Evolutionary conservation across 1,284 basidiomycete species (phyloP).

Genomic region (Marasmius tenuissimus): DNA sequence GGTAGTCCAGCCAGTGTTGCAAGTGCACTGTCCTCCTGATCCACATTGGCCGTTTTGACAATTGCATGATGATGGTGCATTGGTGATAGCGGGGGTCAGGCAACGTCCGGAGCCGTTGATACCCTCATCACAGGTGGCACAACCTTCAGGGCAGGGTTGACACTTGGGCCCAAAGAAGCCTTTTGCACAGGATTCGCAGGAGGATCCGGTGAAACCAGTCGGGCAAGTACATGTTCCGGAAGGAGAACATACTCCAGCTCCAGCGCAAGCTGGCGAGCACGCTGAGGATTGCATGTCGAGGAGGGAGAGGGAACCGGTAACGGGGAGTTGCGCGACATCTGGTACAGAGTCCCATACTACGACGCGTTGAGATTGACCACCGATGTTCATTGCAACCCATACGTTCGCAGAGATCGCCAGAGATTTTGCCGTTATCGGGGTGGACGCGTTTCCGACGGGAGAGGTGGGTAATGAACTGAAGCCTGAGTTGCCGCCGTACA

Average conservation of each 20-base stretch:
- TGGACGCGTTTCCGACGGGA: slow-evolving; percentile 56
- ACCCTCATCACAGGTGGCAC: slow-evolving; percentile 72
- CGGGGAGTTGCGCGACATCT: slow-evolving; percentile 68
- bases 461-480: slow-evolving; percentile 42
- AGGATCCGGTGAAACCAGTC: slow-evolving; percentile 70
- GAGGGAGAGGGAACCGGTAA: slow-evolving; percentile 50
- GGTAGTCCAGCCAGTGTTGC: slow-evolving; percentile 74
- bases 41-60: slow-evolving; percentile 77
- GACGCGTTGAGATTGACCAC: slow-evolving; percentile 49
- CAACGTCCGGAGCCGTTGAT: slow-evolving; percentile 74
- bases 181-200: slow-evolving; percentile 72
- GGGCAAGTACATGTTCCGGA: slow-evolving; percentile 71
- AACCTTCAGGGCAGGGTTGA: slow-evolving; percentile 64
- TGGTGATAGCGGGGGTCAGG: slow-evolving; percentile 46
- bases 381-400: slow-evolving; percentile 61
- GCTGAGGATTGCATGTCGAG: slow-evolving; percentile 66
- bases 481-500: slow-evolving; percentile 62
- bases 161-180: slow-evolving; percentile 76
- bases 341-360: slow-evolving; percentile 78
- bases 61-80: slow-evolving; percentile 66
- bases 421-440: slow-evolving; percentile 53
- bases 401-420: slow-evolving; percentile 63
- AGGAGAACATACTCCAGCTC: slow-evolving; percentile 65
- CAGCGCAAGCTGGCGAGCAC: slow-evolving; percentile 72
- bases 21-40: slow-evolving; percentile 65